Base-by-base conservation (phyloP, 2,329 filamentous ascomycete species). In the Sphaceloma murrayae region DNA sequence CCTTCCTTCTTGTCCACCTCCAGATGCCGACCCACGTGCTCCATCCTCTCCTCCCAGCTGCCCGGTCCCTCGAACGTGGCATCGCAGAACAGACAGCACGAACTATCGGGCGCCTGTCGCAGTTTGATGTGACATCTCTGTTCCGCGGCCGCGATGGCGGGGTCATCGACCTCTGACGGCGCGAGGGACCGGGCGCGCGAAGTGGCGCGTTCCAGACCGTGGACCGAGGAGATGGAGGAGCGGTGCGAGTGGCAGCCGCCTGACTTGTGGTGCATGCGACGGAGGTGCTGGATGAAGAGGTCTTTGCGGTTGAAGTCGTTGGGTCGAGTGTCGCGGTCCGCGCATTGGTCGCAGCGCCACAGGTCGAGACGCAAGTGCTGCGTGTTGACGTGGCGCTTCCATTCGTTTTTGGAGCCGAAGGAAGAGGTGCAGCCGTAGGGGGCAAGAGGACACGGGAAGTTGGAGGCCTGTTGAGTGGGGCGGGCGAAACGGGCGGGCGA, bases 241-340 rank as follows among this genome's bases (percentile, higher is more conserved):
- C 30, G 53, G 54, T 48, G 56, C 51, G 36, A 53, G 49, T 45
- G 43, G 17, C n/a, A n/a, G n/a, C n/a, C 9, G 24, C 7, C 8
- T 8, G 53, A 47, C 9, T 70, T 60, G 0, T 75, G 73, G 58
- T 95, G 88, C 85, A 93, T 93, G 34, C 89, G 81, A 4, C 85
- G 75, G 2, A 89, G 72, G 57, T 95, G 89, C 56, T 94, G 86
- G 0, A 82, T 85, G 65, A 88, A 94, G 7, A 95, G 75, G 56
- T 95, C 88, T 59, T 93, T 94, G 56, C 88, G 82, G 63, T 93
- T 93, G 68, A 94, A 94, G 60, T 77, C 79, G 54, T 81, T 78
- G 43, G 58, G 48, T 51, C 32, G 34, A 49, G 51, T 46, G 22
- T 57, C 53, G 13, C 54, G 48, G 44, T 58, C 53, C 26, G n/a